These are phyloP conservation scores for Ceratocystis eucalypticola DNA, from an alignment of 2,329 filamentous ascomycete species.

Conservation along the genomic window DNA sequence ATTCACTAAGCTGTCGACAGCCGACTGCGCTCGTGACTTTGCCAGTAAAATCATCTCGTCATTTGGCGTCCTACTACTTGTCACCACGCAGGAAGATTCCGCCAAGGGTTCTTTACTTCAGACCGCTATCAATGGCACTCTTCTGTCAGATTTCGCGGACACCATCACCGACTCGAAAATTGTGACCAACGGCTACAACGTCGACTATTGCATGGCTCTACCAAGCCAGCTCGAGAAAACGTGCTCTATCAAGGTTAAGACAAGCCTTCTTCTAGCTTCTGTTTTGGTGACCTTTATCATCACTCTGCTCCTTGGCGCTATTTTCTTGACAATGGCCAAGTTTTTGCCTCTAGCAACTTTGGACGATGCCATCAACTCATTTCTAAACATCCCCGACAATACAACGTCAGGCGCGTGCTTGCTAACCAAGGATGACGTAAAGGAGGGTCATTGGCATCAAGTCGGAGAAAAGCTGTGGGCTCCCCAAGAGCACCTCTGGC, in stretches of 20 bases:
- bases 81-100: conserved; percentile 22
- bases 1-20: conserved; percentile 25
- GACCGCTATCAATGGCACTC: conserved; percentile 24
- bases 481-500: conserved; percentile 32
- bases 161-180: conserved; percentile 8
- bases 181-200: neutral
- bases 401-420: conserved; percentile 34
- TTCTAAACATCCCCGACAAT: conserved; percentile 34
- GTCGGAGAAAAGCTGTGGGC: conserved; percentile 33
- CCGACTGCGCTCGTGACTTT: conserved; percentile 26
- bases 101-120: conserved; percentile 25
- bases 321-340: conserved; percentile 29
- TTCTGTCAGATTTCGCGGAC: conserved; percentile 19
- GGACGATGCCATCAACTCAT: conserved; percentile 39
- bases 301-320: conserved; percentile 25
- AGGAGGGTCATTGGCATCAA: conserved; percentile 31
- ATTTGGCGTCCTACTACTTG: conserved; percentile 27
- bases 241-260: conserved; percentile 33
- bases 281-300: conserved; percentile 30
- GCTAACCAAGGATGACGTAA: conserved; percentile 35
- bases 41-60: conserved; percentile 25
- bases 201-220: conserved; percentile 27
- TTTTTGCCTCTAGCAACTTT: conserved; percentile 36
- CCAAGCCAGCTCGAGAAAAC: conserved; percentile 21
- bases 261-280: conserved; percentile 31